A percentile compares a stretch with the other conserved stretches of the same genome.
These are phyloP conservation scores for Didymella sp. DNA, from an alignment of 2,329 filamentous ascomycete genomes.

Conservation along the genomic window DNA sequence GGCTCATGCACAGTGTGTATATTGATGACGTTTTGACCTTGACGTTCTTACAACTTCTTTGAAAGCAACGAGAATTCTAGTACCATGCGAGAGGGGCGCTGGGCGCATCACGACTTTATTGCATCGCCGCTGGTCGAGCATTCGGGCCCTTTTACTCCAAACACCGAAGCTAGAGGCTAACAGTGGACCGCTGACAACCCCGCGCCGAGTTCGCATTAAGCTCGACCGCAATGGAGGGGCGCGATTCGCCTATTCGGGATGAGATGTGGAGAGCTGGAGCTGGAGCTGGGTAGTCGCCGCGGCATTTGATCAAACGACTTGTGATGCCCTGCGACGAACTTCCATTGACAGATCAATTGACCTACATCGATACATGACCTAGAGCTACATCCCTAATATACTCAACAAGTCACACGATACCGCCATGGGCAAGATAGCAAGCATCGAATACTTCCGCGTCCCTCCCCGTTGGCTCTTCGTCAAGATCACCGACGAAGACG, in stretches of 20 bases:
- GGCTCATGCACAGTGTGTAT: conserved; percentile 10
- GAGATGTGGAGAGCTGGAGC: conserved; percentile 4
- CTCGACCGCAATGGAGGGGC: conserved; percentile 12
- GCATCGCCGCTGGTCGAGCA: conserved; percentile 10
- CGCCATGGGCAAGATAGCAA: conserved; percentile 68
- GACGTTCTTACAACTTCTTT: not conserved
- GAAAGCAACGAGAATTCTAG: not conserved
- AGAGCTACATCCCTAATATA: not conserved
- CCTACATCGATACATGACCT: not conserved
- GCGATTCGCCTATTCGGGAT: conserved; percentile 3
- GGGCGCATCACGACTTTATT: conserved; percentile 20
- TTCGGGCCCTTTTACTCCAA: conserved; percentile 38
- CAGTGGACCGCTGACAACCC: conserved; percentile 34
- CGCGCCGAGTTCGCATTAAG: conserved; percentile 26
- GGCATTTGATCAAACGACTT: conserved; percentile 2
- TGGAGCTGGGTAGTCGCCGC: not conserved
- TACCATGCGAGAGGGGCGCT: conserved; percentile 2
- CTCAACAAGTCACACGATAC: not conserved
- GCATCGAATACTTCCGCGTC: conserved; percentile 76
- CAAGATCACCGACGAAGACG: conserved; percentile 73
- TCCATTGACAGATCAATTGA: not conserved
- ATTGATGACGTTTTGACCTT: not conserved
- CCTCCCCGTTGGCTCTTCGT: conserved; percentile 80
- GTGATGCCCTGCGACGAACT: not conserved
- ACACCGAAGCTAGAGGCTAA: conserved; percentile 35